Percentiles rank a stretch among this genome's conserved stretches.
Evolutionary conservation across 495 filamentous ascomycete genomes (phyloP).

Genomic region (Penicillium manginii): DNA sequence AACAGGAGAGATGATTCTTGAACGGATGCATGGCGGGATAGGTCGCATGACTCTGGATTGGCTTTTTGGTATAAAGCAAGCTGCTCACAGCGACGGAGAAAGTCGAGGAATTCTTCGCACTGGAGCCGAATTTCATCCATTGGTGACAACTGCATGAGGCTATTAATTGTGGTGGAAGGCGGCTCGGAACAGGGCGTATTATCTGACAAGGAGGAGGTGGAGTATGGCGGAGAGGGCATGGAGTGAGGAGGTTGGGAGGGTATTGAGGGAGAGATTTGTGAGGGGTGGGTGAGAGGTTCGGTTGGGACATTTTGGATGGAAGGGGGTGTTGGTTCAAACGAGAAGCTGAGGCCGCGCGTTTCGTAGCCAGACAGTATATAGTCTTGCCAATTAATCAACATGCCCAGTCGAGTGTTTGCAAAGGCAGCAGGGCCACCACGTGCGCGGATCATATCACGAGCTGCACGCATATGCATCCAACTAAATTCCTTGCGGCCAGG

Average conservation of each 20-base stretch:
- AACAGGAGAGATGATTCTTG: constrained; percentile 29
- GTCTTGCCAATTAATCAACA: constrained; percentile 50
- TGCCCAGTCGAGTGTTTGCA: constrained; percentile 41
- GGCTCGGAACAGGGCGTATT: constrained; percentile 8
- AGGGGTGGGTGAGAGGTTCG: constrained; percentile 1
- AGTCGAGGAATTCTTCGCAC: constrained; percentile 42
- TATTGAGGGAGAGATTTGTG: constrained; percentile 14
- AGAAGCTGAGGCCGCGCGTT: constrained; percentile 37
- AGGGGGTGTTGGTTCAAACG: constrained; percentile 28
- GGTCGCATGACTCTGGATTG: constrained; percentile 17
- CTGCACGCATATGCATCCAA: constrained; percentile 45
- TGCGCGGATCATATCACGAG: constrained; percentile 42
- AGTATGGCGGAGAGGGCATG: constrained; percentile 30
- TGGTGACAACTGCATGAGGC: constrained; percentile 11
- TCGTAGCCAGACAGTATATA: constrained; percentile 47
- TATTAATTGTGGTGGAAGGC: background rate
- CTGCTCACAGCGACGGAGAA: constrained; percentile 42
- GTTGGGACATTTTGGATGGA: background rate
- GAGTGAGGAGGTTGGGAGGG: constrained; percentile 29
- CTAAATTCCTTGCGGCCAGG: constrained; percentile 42
- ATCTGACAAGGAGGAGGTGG: constrained; percentile 27
- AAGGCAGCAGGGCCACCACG: constrained; percentile 44
- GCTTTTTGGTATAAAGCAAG: constrained; percentile 34
- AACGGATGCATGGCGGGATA: constrained; percentile 33
- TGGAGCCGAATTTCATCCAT: constrained; percentile 38